These are phyloP conservation scores for Capniomyces stellatus DNA, from an alignment of 371 early-diverging fungal genomes.

Conservation along the genomic window DNA sequence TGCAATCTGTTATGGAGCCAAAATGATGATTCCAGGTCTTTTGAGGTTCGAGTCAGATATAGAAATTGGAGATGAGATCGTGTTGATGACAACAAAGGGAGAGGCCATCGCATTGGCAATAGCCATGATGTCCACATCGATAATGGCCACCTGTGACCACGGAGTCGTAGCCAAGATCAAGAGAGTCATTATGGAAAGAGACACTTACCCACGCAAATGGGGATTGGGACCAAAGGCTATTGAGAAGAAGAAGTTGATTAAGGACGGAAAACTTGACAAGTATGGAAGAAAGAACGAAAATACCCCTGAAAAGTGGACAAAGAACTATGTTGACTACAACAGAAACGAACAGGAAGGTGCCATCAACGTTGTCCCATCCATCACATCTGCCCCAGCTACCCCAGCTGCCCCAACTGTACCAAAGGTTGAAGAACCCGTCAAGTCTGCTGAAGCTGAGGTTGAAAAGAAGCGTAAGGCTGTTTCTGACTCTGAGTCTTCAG, in stretches of 20 bases:
- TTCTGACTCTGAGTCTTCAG: constrained; percentile 27
- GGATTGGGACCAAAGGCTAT: constrained; percentile 90
- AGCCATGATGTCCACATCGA: constrained; percentile 92
- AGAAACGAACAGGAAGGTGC: constrained; percentile 25
- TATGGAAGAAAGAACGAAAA: constrained; percentile 72
- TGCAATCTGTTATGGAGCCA: constrained; percentile 98
- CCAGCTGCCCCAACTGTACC: no score
- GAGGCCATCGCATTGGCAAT: constrained; percentile 97
- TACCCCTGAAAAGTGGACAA: constrained; percentile 63
- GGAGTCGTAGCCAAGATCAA: constrained; percentile 98
- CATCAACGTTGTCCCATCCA: constrained; percentile 6
- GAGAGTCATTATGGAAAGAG: constrained; percentile 99
- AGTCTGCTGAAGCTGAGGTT: constrained; percentile 10
- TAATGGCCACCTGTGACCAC: constrained; percentile 85
- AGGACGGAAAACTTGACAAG: constrained; percentile 93
- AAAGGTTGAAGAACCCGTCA: constrained; percentile 16
- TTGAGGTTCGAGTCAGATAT: constrained; percentile 94
- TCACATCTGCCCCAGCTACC: constrained; percentile 9
- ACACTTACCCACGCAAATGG: constrained; percentile 96
- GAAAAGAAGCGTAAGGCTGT: constrained; percentile 22
- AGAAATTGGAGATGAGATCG: constrained; percentile 88
- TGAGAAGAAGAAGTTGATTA: constrained; percentile 93
- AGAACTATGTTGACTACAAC: constrained; percentile 51
- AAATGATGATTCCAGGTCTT: constrained; percentile 96
- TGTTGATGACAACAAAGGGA: constrained; percentile 99